Evolutionary conservation across 1,139 yeast genomes (phyloP), one percentile per base, ranked within the genome.

Genomic region (Candida buenavistaensis): DNA sequence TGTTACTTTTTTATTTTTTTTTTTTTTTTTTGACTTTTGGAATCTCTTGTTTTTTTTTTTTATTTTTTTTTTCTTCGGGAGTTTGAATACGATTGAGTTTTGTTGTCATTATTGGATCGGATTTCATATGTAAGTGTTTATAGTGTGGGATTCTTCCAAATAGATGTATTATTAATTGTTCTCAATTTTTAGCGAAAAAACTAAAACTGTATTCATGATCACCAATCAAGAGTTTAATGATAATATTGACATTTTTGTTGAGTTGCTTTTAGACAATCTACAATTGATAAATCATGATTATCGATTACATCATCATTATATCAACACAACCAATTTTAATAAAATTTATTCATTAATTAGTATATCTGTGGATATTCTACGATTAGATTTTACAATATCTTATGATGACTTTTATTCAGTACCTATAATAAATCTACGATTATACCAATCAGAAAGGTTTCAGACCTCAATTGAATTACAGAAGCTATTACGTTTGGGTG

Each of bases 401-500:
- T 66, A 45, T 40, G 64, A 65, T 40, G 44, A 44, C 10, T 52
- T 60, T 31, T 68, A 60, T 41, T 38, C 34, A 22, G 65, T 56
- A 1, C 75, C 75, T 0, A 54, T 64, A 6, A 42, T 62, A 21
- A 48, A 57, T 35, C 59, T 62, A 34, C 50, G 58, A 12, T 31
- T 44, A 6, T 37, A 31, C 22, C 21, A 28, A 4, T 30, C 39
- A 23, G 41, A 28, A 3, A 32, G 13, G 25, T 22, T 37, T 10
- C 2, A 23, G 6, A 12, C 33, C 10, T 8, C 8, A 3, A 13
- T 13, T 9, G 6, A 16, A 13, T 10, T 22, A 4, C 33, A 30
- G 16, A 16, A 23, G 2, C n/a, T 13, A 3, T 11, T 30, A 14
- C 22, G 9, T 9, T 5, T 15, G 8, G 15, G 29, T 8, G n/a